Percentiles rank a stretch among this genome's conserved stretches.
Evolutionary conservation across 768 basidiomycete genomes (phyloP).

Genomic region (Auricularia sp.): DNA sequence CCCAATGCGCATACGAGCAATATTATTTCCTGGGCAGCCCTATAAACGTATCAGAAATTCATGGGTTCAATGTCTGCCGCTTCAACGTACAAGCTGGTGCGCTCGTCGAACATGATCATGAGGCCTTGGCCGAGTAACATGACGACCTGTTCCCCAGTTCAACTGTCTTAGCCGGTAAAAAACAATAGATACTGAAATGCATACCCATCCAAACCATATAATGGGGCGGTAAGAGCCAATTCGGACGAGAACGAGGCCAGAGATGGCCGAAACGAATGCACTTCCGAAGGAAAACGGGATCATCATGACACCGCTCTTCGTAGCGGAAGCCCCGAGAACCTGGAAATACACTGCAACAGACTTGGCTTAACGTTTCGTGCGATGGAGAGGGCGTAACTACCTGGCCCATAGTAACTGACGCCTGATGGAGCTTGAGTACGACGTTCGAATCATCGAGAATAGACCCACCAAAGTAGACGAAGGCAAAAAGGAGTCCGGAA

Average conservation of each 20-base stretch:
- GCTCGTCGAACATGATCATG: constrained; percentile 55
- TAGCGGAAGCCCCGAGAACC: constrained; percentile 65
- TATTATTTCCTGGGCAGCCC: constrained; percentile 23
- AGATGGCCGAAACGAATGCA: constrained; percentile 40
- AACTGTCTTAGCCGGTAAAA: background rate
- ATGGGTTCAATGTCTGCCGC: background rate
- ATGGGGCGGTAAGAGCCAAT: constrained; percentile 48
- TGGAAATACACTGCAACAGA: constrained; percentile 49
- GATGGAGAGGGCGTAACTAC: too few relatives aligned
- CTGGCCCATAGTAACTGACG: constrained; percentile 52
- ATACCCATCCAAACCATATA: constrained; percentile 52
- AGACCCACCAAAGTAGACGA: constrained; percentile 40
- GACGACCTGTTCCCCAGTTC: constrained; percentile 11
- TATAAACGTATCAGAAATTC: constrained; percentile 4
- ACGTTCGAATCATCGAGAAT: constrained; percentile 20
- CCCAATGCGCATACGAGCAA: constrained; percentile 24
- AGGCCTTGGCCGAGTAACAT: constrained; percentile 61
- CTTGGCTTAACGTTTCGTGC: too few relatives aligned
- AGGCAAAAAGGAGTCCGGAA: constrained; percentile 49
- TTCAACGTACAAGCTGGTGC: constrained; percentile 35
- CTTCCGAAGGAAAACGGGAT: constrained; percentile 27
- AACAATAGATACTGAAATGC: background rate
- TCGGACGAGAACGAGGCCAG: constrained; percentile 48
- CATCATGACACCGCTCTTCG: constrained; percentile 13
- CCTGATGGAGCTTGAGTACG: background rate